These are phyloP conservation scores for Aspergillus avenaceus DNA, from an alignment of 495 filamentous ascomycete species.

Conservation along the genomic window DNA sequence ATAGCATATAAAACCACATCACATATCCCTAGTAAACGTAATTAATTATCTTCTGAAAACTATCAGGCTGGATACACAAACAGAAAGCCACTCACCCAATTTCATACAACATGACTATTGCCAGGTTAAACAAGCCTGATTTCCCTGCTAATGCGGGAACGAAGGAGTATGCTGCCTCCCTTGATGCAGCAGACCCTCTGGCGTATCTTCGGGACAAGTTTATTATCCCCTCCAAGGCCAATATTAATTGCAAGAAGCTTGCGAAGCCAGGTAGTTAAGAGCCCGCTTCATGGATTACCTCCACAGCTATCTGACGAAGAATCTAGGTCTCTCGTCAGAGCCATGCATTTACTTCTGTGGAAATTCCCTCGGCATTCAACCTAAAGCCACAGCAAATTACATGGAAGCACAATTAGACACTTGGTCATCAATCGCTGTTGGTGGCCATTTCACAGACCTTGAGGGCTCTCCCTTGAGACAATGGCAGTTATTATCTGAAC, in stretches of 20 bases:
- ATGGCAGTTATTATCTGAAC: conserved; percentile 76
- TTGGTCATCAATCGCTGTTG: conserved; percentile 87
- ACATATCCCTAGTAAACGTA: background rate
- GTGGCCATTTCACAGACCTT: conserved; percentile 82
- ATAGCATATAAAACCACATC: background rate
- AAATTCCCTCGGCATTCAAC: conserved; percentile 92
- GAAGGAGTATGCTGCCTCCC: conserved; percentile 54
- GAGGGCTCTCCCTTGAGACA: conserved; percentile 67
- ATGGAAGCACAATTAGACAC: conserved; percentile 76
- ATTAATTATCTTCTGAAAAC: too few species aligned
- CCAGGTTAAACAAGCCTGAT: conserved; percentile 22
- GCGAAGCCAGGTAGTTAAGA: conserved; percentile 36
- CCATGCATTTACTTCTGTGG: conserved; percentile 83
- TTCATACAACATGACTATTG: conserved; percentile 10
- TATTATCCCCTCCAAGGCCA: conserved; percentile 74
- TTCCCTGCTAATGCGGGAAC: conserved; percentile 35
- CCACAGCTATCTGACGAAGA: conserved; percentile 14
- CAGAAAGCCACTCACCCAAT: background rate
- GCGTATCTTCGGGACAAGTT: conserved; percentile 68
- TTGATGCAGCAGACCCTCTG: conserved; percentile 69
- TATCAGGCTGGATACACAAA: background rate
- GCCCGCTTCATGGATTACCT: background rate
- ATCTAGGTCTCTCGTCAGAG: conserved; percentile 36
- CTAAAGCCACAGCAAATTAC: conserved; percentile 64
- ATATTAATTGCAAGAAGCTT: conserved; percentile 65